Evolutionary conservation across 495 filamentous ascomycete species (phyloP).

Genomic region (Entonaema liquescens): DNA sequence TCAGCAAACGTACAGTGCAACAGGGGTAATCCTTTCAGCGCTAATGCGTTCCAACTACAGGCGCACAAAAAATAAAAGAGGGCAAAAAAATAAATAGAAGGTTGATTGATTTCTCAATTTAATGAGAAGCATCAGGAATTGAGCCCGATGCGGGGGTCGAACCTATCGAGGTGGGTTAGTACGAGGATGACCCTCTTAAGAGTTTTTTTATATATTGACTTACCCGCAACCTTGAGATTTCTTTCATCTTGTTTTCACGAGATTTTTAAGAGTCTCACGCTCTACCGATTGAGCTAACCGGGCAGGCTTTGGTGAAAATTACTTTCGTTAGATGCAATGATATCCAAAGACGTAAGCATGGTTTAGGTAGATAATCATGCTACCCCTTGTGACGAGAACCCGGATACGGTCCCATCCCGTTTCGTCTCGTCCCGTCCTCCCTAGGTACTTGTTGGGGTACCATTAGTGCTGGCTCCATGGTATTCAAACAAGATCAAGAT

Average conservation of each 20-base stretch:
- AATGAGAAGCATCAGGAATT: conserved; percentile 46
- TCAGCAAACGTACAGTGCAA: background rate
- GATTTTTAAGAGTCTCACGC: conserved; percentile 78
- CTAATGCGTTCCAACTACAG: background rate
- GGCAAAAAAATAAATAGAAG: background rate
- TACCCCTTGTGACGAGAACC: background rate
- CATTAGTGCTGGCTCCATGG: too few species aligned
- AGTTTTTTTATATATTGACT: background rate
- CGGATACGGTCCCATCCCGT: too few species aligned
- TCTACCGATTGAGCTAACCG: conserved; percentile 85
- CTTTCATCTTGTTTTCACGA: background rate
- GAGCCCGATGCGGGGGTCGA: conserved; percentile 52
- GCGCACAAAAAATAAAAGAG: background rate
- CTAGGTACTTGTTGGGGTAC: too few species aligned
- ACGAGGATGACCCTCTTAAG: background rate
- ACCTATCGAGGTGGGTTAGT: conserved; percentile 8
- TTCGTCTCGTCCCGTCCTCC: too few species aligned
- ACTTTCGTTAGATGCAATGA: background rate
- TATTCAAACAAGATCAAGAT: too few species aligned
- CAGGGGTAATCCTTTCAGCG: background rate
- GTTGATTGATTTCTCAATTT: conserved; percentile 5
- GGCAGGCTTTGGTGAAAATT: conserved; percentile 19
- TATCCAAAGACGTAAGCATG: background rate
- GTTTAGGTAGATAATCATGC: background rate
- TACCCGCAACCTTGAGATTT: conserved; percentile 3